Percentiles rank a stretch among this genome's conserved stretches.
These are phyloP conservation scores for Wickerhamomyces chaumierensis DNA, from an alignment of 805 yeast genomes.

Conservation along the genomic window DNA sequence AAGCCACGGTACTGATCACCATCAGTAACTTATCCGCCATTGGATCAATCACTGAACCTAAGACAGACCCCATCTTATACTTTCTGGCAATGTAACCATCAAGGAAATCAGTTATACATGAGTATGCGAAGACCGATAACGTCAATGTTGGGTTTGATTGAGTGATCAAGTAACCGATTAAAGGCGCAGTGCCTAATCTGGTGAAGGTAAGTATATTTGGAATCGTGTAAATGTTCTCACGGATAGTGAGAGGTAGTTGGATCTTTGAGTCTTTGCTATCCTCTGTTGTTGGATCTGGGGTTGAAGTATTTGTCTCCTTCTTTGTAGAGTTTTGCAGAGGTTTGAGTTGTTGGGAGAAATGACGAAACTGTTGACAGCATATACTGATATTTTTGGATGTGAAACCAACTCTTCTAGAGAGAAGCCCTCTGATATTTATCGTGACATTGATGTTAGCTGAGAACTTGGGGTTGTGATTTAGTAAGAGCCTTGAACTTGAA, in stretches of 20 bases:
- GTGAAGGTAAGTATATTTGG: conserved; percentile 82
- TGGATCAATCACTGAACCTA: conserved; percentile 91
- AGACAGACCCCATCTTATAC: conserved; percentile 63
- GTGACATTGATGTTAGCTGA: not conserved
- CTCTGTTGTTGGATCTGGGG: not conserved
- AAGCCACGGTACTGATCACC: conserved; percentile 73
- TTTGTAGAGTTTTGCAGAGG: too few species aligned
- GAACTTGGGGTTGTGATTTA: too few species aligned
- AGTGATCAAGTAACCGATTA: conserved; percentile 70
- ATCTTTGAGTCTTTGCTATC: not conserved
- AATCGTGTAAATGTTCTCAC: conserved; percentile 62
- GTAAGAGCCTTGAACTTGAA: too few species aligned
- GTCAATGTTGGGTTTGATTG: conserved; percentile 56
- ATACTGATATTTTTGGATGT: too few species aligned
- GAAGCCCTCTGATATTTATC: not conserved
- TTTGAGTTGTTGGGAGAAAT: not conserved
- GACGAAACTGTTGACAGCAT: not conserved
- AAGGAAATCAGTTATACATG: conserved; percentile 81
- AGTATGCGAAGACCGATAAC: conserved; percentile 63
- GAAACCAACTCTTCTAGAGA: not conserved
- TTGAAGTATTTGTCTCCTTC: too few species aligned
- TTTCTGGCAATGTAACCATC: conserved; percentile 89
- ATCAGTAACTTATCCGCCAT: conserved; percentile 87
- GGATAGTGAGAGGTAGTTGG: conserved; percentile 9
- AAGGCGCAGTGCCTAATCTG: conserved; percentile 72